Conservation (phyloP, 1,139 yeast species). For the Taphrina populina region DNA sequence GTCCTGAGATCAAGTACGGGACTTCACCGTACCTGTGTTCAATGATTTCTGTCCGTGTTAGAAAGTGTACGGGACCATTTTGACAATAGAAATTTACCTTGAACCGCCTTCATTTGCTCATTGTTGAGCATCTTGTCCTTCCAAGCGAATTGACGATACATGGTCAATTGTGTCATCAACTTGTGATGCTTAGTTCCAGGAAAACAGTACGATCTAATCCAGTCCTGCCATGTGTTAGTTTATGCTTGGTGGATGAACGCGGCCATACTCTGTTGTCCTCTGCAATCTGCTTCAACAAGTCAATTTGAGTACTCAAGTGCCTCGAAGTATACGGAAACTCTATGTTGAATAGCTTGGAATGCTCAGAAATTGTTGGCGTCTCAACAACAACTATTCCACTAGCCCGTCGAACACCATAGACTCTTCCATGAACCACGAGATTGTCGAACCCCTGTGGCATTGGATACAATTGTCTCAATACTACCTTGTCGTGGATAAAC, state of each 20-base stretch:
- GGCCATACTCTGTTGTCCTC: no score
- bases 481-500: conserved; percentile 35
- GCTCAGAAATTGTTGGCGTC: conserved; percentile 31
- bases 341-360: conserved; percentile 36
- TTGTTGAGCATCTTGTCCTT: conserved; percentile 35
- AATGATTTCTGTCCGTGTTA: conserved; percentile 25
- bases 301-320: not conserved
- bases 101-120: conserved; percentile 35
- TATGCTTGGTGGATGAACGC: no score
- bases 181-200: conserved; percentile 34
- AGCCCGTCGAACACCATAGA: conserved; percentile 35
- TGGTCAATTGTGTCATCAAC: conserved; percentile 32
- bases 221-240: no score
- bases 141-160: conserved; percentile 35
- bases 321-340: conserved; percentile 31
- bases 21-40: conserved; percentile 35
- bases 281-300: not conserved
- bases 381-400: conserved; percentile 35
- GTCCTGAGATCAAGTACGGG: conserved; percentile 38
- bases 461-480: conserved; percentile 37
- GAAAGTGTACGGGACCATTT: not conserved
- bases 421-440: conserved; percentile 28
- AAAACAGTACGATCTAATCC: conserved; percentile 27
- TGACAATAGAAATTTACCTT: conserved; percentile 32
- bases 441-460: conserved; percentile 35